Evolutionary conservation across 768 basidiomycete species (phyloP).

Genomic region (Lactifluus rugatus): DNA sequence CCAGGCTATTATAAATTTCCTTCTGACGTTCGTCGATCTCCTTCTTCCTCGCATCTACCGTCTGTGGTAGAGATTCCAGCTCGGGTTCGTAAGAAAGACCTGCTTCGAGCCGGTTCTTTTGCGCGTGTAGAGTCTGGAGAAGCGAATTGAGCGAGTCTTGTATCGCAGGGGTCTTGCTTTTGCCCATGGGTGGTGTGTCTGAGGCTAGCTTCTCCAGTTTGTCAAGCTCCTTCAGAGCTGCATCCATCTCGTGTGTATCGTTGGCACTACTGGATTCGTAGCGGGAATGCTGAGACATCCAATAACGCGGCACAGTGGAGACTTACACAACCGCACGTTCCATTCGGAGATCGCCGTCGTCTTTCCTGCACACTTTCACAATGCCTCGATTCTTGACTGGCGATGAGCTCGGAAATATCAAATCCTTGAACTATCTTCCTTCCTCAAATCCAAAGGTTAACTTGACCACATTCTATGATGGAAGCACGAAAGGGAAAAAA

Average conservation of each 20-base stretch:
- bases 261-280: too few relatives aligned
- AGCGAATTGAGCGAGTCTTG: conserved; percentile 56
- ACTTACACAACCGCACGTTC: too few relatives aligned
- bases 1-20: conserved; percentile 70
- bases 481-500: conserved; percentile 26
- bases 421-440: conserved; percentile 40
- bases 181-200: conserved; percentile 30
- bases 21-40: conserved; percentile 84
- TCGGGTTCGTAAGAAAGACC: conserved; percentile 41
- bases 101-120: conserved; percentile 42
- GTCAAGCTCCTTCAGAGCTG: conserved; percentile 63
- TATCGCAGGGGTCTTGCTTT: conserved; percentile 44
- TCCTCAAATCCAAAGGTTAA: conserved; percentile 28
- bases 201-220: conserved; percentile 62
- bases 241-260: conserved; percentile 45
- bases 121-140: conserved; percentile 45
- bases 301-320: too few relatives aligned
- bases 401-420: conserved; percentile 72
- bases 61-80: conserved; percentile 41
- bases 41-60: conserved; percentile 65
- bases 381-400: conserved; percentile 69
- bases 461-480: conserved; percentile 29
- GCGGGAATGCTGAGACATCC: neutral
- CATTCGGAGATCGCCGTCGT: too few relatives aligned
- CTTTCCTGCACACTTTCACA: neutral